Evolutionary conservation across 73 alveolate genomes (phyloP).

Genomic region (Paramecium caudatum): DNA sequence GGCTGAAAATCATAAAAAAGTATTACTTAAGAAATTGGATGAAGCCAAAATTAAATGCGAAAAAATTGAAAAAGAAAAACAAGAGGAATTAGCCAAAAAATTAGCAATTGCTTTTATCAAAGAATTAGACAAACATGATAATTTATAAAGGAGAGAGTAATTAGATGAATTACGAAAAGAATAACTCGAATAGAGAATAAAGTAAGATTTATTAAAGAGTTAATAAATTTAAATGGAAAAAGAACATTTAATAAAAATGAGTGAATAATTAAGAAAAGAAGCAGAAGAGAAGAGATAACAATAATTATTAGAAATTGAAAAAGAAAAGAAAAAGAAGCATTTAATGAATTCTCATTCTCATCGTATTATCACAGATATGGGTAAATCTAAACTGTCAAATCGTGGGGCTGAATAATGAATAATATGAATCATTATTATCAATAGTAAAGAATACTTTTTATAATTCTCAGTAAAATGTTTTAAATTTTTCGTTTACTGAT

Average conservation of each 20-base stretch:
- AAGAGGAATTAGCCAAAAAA: constrained; percentile 30
- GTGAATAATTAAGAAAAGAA: constrained; percentile 60
- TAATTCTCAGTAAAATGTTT: background rate
- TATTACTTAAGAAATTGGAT: constrained; percentile 17
- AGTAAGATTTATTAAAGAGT: background rate
- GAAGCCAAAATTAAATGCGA: constrained; percentile 37
- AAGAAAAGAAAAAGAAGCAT: constrained; percentile 50
- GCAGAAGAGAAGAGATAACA: constrained; percentile 57
- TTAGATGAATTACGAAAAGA: constrained; percentile 40
- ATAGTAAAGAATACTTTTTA: background rate
- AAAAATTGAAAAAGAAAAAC: constrained; percentile 50
- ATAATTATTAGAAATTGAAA: constrained; percentile 47
- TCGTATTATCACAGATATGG: background rate
- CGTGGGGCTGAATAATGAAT: constrained; percentile 50
- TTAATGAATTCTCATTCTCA: constrained; percentile 15
- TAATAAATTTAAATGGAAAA: constrained; percentile 18
- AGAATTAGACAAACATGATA: constrained; percentile 49
- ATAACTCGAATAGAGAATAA: constrained; percentile 38
- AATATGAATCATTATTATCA: background rate
- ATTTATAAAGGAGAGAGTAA: constrained; percentile 16
- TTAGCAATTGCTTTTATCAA: background rate
- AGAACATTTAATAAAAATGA: constrained; percentile 46
- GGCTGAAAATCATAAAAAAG: constrained; percentile 53
- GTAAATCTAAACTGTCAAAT: constrained; percentile 21
- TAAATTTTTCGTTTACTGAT: constrained; percentile 31